These are phyloP conservation scores for Cinchona pubescens DNA, from an alignment of 257 asterid species.

Conservation along the genomic window DNA sequence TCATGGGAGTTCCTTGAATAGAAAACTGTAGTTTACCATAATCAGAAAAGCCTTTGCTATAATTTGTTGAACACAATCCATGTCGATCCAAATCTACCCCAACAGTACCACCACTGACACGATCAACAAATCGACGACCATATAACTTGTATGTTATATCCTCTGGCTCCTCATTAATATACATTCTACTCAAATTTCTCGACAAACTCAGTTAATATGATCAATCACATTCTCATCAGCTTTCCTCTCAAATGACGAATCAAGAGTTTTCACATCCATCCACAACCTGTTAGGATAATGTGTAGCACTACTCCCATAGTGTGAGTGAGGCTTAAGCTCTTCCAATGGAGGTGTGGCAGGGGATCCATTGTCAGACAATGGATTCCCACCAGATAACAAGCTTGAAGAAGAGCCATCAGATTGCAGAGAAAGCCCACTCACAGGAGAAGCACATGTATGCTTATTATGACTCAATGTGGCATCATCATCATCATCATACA, in stretches of 20 bases:
- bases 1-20: conserved; percentile 29
- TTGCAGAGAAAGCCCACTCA: conserved; percentile 54
- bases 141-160: conserved; percentile 21
- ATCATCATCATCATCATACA: conserved; percentile 47
- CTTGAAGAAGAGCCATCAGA: conserved; percentile 68
- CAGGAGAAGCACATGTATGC: conserved; percentile 53
- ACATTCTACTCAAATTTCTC: conserved; percentile 48
- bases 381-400: conserved; percentile 46
- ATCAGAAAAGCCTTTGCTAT: conserved; percentile 28
- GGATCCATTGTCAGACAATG: conserved; percentile 52
- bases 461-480: conserved; percentile 29
- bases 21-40: conserved; percentile 34
- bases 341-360: conserved; percentile 44
- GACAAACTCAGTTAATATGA: conserved; percentile 42
- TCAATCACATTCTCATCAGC: conserved; percentile 27
- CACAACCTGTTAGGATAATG: conserved; percentile 24
- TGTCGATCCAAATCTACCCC: conserved; percentile 26
- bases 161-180: conserved; percentile 43
- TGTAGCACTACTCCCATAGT: conserved; percentile 19
- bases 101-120: conserved; percentile 22
- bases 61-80: conserved; percentile 22
- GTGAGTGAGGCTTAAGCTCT: conserved; percentile 35
- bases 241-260: conserved; percentile 16
- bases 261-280: conserved; percentile 28
- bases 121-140: conserved; percentile 31